These are phyloP conservation scores for Xylariaceae sp. DNA, from an alignment of 2,329 filamentous ascomycete genomes.

Conservation along the genomic window DNA sequence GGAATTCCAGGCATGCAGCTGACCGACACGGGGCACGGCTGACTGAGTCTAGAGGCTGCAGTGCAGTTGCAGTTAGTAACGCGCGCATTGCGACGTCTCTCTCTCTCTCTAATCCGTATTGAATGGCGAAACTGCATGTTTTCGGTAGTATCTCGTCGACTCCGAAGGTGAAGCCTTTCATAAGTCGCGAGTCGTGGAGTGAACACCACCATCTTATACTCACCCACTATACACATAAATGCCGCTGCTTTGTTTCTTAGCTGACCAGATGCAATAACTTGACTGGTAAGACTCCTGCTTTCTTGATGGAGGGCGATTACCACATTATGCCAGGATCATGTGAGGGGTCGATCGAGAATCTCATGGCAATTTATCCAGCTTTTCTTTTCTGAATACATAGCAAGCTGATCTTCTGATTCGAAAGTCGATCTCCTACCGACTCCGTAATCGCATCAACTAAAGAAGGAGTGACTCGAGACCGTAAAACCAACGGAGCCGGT, in stretches of 20 bases:
- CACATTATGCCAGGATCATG: not conserved
- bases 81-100: too few species aligned
- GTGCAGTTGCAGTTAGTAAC: too few species aligned
- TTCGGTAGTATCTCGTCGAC: too few species aligned
- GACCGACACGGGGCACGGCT: not conserved
- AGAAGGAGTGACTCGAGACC: not conserved
- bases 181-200: too few species aligned
- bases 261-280: not conserved
- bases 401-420: not conserved
- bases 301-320: not conserved
- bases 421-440: not conserved
- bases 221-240: too few species aligned
- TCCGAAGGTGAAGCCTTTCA: too few species aligned
- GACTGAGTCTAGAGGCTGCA: too few species aligned
- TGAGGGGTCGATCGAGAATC: not conserved
- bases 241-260: too few species aligned
- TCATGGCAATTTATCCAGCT: not conserved
- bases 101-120: too few species aligned
- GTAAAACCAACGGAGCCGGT: not conserved
- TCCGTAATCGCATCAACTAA: not conserved
- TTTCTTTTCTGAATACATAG: not conserved
- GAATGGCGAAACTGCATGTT: too few species aligned
- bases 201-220: too few species aligned
- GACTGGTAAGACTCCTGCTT: not conserved
- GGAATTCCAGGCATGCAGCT: slow-evolving; percentile 2